Conservation (phyloP, 805 yeast genomes). For the Yarrowia porcina region DNA sequence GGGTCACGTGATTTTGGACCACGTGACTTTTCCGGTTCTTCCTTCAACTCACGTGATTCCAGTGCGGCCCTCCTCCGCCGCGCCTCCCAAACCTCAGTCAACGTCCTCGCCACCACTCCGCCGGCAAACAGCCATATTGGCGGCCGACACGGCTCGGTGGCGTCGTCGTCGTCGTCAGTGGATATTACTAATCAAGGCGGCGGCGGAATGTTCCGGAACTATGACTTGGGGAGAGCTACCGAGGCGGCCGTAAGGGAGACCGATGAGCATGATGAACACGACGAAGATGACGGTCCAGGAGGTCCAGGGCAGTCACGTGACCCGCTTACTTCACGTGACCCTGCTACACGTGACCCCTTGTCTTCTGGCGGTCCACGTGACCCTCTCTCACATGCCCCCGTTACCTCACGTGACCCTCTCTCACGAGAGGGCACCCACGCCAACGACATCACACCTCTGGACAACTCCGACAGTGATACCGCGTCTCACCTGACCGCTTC, state of each 20-base stretch:
- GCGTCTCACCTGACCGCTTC: not conserved
- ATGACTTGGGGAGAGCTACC: not conserved
- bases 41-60: not conserved
- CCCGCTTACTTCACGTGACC: not conserved
- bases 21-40: too few relatives aligned
- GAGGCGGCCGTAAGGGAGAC: not conserved
- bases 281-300: not conserved
- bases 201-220: not conserved
- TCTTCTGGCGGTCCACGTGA: too few relatives aligned
- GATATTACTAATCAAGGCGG: constrained; percentile 5
- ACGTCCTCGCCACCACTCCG: constrained; percentile 13
- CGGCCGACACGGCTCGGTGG: not conserved
- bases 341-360: not conserved
- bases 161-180: not conserved
- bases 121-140: not conserved
- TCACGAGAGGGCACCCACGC: not conserved
- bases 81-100: constrained; percentile 14
- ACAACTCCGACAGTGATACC: not conserved
- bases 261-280: not conserved
- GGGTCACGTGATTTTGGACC: not conserved
- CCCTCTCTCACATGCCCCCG: not conserved
- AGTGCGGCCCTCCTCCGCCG: not conserved
- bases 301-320: too few relatives aligned
- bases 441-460: not conserved
- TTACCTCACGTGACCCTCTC: not conserved